Base-by-base conservation (phyloP, 805 yeast genomes). In the Priceomyces carsonii region DNA sequence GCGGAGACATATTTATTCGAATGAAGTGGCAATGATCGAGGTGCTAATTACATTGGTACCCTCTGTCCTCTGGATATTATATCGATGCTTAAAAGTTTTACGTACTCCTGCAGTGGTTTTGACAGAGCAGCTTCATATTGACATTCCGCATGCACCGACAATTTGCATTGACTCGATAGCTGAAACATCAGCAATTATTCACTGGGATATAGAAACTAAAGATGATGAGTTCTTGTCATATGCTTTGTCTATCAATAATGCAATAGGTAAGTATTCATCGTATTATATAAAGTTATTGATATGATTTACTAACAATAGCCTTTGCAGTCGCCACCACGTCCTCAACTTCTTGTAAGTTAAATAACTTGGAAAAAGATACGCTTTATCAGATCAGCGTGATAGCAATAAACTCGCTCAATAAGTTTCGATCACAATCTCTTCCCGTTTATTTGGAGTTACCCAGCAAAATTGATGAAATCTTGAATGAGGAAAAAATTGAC, bases 131-230 rank as follows among this genome's bases (percentile, higher is more conserved):
- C 55, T 80, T 26, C 67, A 70, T 43, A 66, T 79, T 14, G 73
- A 71, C 18, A 73, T 80, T 21, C 86, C 86, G 3, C 71, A 67
- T 36, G 63, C 75, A 6, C 82, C 83, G 3, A 55, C 60, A 29
- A 61, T 79, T 10, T 77, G 81, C 32, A 67, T 80, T 5, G 84
- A 78, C 47, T 68, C 71, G 44, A 70, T 80, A 31, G 66, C 74
- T 5, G 55, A 61, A 22, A 48, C 58, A 6, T 57, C 73, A 18
- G 71, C 77, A 24, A 68, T 66, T 17, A 39, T 80, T 20, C 85
- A 77, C 47, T 80, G 85, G 83, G 80, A 75, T 44, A 53, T 64
- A 15, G 59, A 59, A 38, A 36, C 45, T 8, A 42, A 43, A 24
- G 37, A 38, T 13, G 59, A 57, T 22, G 71, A 66, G 35, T 54